These are phyloP conservation scores for Triticum turgidum DNA, from an alignment of 176 grass and related monocot genomes.

Conservation along the genomic window DNA sequence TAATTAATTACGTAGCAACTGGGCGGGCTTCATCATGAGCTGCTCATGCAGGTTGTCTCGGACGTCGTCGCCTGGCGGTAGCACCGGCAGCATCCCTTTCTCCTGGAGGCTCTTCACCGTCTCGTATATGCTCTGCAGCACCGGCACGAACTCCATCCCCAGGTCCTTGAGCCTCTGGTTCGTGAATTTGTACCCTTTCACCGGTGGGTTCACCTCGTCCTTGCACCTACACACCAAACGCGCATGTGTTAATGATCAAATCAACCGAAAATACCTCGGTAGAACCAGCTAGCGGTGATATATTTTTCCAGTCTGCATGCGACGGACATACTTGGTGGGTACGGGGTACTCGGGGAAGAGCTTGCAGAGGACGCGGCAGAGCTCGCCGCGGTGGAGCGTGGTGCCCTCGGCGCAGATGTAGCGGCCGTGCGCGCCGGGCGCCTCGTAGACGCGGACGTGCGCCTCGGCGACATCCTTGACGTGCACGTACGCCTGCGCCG, in stretches of 20 bases:
- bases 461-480: conserved; percentile 74
- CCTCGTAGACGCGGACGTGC: conserved; percentile 69
- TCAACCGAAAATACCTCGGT: neutral
- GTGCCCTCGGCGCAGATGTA: conserved; percentile 90
- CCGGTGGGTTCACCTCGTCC: conserved; percentile 57
- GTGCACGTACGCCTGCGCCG: conserved; percentile 75
- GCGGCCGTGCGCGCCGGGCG: conserved; percentile 36
- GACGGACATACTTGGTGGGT: conserved; percentile 46
- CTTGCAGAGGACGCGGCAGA: conserved; percentile 69
- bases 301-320: neutral
- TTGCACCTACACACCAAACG: conserved; percentile 40
- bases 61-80: neutral
- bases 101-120: conserved; percentile 54
- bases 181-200: conserved; percentile 60
- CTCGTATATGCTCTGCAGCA: conserved; percentile 47
- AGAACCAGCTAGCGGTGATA: too few relatives aligned
- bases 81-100: conserved; percentile 44
- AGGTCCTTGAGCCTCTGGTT: conserved; percentile 75
- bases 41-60: neutral
- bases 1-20: neutral
- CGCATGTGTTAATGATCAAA: neutral
- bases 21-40: neutral
- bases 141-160: conserved; percentile 60
- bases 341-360: conserved; percentile 81
- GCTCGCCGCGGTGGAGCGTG: conserved; percentile 69